Evolutionary conservation across 2,329 filamentous ascomycete species (phyloP).

Genomic region (Monilinia fructigena): DNA sequence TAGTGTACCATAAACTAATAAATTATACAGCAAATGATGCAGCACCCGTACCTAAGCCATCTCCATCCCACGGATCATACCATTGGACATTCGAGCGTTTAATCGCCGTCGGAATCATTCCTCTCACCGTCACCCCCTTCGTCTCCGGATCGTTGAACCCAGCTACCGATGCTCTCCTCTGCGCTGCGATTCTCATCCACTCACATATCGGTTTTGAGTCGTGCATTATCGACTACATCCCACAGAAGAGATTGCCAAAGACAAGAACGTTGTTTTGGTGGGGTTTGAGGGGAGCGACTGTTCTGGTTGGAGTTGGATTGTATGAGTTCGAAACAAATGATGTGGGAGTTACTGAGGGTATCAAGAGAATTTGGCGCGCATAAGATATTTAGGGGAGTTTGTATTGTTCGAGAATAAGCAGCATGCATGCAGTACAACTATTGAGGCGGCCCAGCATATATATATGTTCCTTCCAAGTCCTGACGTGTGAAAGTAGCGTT

Average conservation of each 20-base stretch:
- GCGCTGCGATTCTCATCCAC: conserved; percentile 81
- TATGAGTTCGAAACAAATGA: conserved; percentile 99
- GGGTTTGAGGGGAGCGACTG: conserved; percentile 74
- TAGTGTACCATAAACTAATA: conserved; percentile 31
- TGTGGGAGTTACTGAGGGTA: conserved; percentile 84
- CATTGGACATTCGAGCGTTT: conserved; percentile 97
- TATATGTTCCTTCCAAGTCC: neutral
- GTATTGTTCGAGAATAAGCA: conserved; percentile 21
- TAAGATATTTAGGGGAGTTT: conserved; percentile 42
- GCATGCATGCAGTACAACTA: conserved; percentile 15
- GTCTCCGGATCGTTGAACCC: conserved; percentile 90
- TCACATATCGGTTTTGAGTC: conserved; percentile 95
- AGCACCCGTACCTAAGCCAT: conserved; percentile 67
- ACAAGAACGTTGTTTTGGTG: conserved; percentile 68
- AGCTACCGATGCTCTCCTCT: conserved; percentile 79
- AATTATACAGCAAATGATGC: conserved; percentile 74
- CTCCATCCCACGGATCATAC: conserved; percentile 86
- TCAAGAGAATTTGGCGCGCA: conserved; percentile 88
- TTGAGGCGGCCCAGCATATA: conserved; percentile 12
- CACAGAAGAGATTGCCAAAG: conserved; percentile 65
- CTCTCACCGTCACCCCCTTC: conserved; percentile 86
- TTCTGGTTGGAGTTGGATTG: conserved; percentile 79
- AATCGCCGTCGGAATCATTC: conserved; percentile 77
- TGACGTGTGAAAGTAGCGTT: conserved; percentile 16
- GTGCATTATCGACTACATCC: conserved; percentile 89